Conservation (phyloP, 2,329 filamentous ascomycete genomes). For the Fusarium lyarnte region DNA sequence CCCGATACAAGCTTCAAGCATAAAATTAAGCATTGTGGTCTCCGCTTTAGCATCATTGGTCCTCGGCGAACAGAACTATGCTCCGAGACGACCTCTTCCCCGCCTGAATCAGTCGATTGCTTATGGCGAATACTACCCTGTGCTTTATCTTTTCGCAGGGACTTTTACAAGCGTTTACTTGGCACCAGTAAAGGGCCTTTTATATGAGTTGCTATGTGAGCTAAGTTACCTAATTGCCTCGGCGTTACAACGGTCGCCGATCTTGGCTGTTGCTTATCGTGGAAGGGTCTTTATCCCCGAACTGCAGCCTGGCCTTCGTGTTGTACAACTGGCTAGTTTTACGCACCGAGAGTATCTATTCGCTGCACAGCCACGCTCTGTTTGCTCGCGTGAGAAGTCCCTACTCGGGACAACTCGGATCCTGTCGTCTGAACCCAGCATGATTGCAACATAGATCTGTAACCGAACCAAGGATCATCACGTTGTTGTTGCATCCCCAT, state of each 20-base stretch:
- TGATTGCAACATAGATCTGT: background rate
- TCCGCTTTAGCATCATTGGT: background rate
- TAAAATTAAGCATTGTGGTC: background rate
- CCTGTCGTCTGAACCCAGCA: background rate
- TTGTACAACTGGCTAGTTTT: background rate
- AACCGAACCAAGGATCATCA: background rate
- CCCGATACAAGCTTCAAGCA: constrained; percentile 7
- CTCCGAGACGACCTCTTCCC: constrained; percentile 14
- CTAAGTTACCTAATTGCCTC: background rate
- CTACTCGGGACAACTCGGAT: constrained; percentile 22
- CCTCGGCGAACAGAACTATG: constrained; percentile 30
- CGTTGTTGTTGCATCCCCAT: background rate
- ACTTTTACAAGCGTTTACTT: background rate
- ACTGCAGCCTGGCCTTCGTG: background rate
- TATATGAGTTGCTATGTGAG: background rate
- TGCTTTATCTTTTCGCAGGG: background rate
- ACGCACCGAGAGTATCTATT: background rate
- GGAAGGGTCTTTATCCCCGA: too few species aligned
- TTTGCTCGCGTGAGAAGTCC: background rate
- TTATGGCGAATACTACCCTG: constrained; percentile 5
- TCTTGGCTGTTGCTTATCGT: background rate
- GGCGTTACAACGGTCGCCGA: background rate
- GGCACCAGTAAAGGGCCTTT: background rate
- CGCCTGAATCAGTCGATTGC: constrained; percentile 20
- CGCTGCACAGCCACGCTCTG: background rate